Evolutionary conservation across 305 asterid species (phyloP).

Genomic region (Rubia peregrina): DNA sequence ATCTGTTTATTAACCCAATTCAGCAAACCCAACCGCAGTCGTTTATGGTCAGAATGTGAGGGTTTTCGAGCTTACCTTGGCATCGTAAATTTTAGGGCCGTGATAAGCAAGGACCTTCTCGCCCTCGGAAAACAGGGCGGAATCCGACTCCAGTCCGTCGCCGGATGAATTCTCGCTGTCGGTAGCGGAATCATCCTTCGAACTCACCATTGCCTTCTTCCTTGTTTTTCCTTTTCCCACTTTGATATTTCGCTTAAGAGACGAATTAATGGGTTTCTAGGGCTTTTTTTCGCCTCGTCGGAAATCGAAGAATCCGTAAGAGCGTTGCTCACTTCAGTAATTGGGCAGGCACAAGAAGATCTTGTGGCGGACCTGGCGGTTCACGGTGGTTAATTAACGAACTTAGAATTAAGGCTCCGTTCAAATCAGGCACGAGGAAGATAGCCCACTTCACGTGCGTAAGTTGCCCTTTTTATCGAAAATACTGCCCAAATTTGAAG

Average conservation of each 20-base stretch:
- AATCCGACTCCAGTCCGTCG: conserved; percentile 43
- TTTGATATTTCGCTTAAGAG: background rate
- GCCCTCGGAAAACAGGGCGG: conserved; percentile 53
- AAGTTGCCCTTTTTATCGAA: background rate
- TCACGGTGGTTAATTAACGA: background rate
- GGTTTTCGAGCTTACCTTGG: conserved; percentile 46
- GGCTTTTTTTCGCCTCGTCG: background rate
- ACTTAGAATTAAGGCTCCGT: background rate
- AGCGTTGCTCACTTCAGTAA: background rate
- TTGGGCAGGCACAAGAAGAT: background rate
- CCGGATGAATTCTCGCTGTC: conserved; percentile 65
- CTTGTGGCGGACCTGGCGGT: conserved; percentile 11
- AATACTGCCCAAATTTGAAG: background rate
- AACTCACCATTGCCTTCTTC: conserved; percentile 38
- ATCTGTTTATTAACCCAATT: background rate
- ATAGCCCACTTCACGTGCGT: conserved; percentile 5
- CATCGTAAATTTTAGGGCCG: conserved; percentile 80
- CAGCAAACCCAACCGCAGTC: background rate
- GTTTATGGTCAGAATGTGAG: background rate
- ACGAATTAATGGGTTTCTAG: background rate
- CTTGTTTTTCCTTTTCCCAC: background rate
- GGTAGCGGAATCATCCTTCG: conserved; percentile 56
- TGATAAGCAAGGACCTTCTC: conserved; percentile 86
- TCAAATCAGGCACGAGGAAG: conserved; percentile 2
- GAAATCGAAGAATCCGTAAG: background rate